A percentile compares a stretch with the other conserved stretches of the same genome.
Evolutionary conservation across 208 protist genomes (phyloP).

Genomic region (Acanthamoeba quina): DNA sequence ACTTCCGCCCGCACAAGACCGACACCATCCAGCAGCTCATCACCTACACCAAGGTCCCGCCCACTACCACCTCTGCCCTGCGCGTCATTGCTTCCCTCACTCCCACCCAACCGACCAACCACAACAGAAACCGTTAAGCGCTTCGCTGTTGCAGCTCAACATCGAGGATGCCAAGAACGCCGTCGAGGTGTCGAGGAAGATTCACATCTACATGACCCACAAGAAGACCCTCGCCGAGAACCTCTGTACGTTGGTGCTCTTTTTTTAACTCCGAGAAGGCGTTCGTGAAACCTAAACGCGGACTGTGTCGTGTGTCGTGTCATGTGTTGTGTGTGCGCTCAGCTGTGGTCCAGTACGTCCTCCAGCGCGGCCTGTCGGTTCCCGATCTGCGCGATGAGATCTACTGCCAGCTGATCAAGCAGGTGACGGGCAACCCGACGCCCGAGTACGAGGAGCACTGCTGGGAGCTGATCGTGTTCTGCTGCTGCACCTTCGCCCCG

Average conservation of each 20-base stretch:
- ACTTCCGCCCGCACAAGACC: slow-evolving; percentile 68
- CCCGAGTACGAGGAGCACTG: slow-evolving; percentile 43
- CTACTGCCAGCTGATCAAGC: slow-evolving; percentile 62
- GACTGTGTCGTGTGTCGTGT: background rate
- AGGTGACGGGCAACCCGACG: slow-evolving; percentile 58
- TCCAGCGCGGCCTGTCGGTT: slow-evolving; percentile 46
- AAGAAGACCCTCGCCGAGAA: slow-evolving; percentile 34
- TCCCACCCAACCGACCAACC: background rate
- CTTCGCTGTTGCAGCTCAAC: slow-evolving; percentile 41
- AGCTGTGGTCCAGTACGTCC: slow-evolving; percentile 17
- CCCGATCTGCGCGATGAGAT: slow-evolving; percentile 63
- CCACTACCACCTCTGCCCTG: background rate
- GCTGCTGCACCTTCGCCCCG: slow-evolving; percentile 36
- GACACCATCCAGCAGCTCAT: slow-evolving; percentile 68
- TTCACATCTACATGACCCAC: slow-evolving; percentile 40
- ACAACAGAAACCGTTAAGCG: slow-evolving; percentile 32
- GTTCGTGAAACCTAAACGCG: background rate
- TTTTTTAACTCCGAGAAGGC: background rate
- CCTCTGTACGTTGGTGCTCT: background rate
- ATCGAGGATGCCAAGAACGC: slow-evolving; percentile 60
- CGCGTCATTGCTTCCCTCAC: background rate
- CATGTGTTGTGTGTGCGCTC: background rate
- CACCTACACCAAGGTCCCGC: slow-evolving; percentile 22
- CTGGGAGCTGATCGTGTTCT: slow-evolving; percentile 68
- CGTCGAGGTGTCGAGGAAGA: slow-evolving; percentile 66